Evolutionary conservation across 345 rosid species (phyloP).

Genomic region (Jatropha curcas): DNA sequence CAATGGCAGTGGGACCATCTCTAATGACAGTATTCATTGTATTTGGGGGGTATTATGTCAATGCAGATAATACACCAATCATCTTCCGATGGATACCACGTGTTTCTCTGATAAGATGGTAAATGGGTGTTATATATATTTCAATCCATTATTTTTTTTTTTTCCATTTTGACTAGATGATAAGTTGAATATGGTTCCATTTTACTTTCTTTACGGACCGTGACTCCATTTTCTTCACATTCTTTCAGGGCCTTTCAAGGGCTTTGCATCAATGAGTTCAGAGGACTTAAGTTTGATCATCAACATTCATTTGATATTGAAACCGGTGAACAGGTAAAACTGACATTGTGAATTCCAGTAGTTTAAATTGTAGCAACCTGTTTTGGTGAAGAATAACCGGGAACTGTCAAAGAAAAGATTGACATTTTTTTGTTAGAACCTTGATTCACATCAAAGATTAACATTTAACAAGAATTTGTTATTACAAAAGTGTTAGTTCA

Average conservation of each 20-base stretch:
- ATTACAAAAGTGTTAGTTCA: neutral
- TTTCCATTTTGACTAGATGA: neutral
- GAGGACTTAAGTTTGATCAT: conserved; percentile 79
- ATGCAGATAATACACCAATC: conserved; percentile 84
- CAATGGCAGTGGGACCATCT: conserved; percentile 98
- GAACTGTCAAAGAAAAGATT: neutral
- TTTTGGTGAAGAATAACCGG: neutral
- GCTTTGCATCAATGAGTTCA: conserved; percentile 89
- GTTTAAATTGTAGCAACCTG: neutral
- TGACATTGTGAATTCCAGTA: conserved; percentile 12
- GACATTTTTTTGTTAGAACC: neutral
- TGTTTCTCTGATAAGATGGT: conserved; percentile 92
- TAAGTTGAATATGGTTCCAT: neutral
- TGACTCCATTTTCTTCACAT: conserved; percentile 12
- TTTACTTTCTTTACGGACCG: neutral
- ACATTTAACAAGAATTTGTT: neutral
- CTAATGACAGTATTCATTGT: conserved; percentile 97
- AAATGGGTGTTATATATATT: conserved; percentile 7
- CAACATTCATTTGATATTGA: conserved; percentile 76
- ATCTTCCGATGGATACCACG: conserved; percentile 93
- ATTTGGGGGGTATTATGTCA: conserved; percentile 90
- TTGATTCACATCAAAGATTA: neutral
- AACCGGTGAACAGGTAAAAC: conserved; percentile 93
- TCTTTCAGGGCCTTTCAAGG: conserved; percentile 95
- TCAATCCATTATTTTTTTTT: neutral